Evolutionary conservation across 2,329 filamentous ascomycete genomes (phyloP), one percentile per base, ranked within the genome.

Genomic region (Exserohilum turcica): DNA sequence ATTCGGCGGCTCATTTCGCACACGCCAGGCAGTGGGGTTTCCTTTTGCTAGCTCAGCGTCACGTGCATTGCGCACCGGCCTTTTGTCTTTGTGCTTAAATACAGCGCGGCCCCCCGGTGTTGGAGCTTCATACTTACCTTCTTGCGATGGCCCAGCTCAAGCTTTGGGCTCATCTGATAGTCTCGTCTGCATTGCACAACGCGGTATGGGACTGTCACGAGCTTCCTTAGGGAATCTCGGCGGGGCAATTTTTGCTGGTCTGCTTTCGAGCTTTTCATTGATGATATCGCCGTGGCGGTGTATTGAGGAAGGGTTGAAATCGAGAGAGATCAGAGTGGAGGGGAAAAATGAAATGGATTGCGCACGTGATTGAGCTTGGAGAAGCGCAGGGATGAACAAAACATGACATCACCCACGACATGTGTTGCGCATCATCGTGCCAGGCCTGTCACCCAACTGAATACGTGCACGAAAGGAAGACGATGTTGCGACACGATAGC

Each of bases 171-270:
- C 55, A 56, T 66, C 67, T 65, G 63, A 57, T 52, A 58, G 63
- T 60, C 61, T 66, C 61, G 62, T 64, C 69, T 74, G 63, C 70
- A 74, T 73, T 72, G 71, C 70, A 74, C 71, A 73, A 60, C 70
- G 70, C 61, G 70, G 71, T 61, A 66, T 60, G 61, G 69, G 64
- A 58, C 52, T 57, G 60, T 58, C 63, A 64, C 66, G 67, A 69
- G 63, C 67, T 65, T 69, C 66, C 64, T 72, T 71, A 61, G 70
- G 67, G 68, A 64, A 66, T 68, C 62, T 71, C 63, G 66, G 55
- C 59, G 70, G 65, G 56, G 64, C 61, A 68, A 68, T 68, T 68
- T 68, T 68, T 68, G 64, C 58, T 68, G 59, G 64, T 59, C 57
- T 42, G 53, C 54, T 50, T 33, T 40, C 27, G n/a, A 37, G 40